These are phyloP conservation scores for Pedinophyceae sp. DNA, from an alignment of 139 green algal species.

Conservation along the genomic window DNA sequence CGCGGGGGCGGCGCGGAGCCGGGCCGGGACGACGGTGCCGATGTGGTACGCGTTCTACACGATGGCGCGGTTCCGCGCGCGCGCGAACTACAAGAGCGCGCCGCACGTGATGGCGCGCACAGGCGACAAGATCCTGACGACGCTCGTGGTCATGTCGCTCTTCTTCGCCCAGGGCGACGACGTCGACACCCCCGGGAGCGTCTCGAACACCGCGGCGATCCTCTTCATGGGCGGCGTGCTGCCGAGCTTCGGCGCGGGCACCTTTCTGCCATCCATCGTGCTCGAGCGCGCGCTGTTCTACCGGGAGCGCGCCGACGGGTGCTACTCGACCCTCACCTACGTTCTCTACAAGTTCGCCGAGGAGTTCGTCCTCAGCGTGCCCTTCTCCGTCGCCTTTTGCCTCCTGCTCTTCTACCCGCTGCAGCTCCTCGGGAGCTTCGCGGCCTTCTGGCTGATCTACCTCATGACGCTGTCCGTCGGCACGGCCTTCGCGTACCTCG, in stretches of 20 bases:
- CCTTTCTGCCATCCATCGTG: conserved; percentile 14
- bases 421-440: not conserved
- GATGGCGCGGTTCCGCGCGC: too few relatives aligned
- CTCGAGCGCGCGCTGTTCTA: conserved; percentile 14
- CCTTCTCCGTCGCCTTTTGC: not conserved
- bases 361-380: not conserved
- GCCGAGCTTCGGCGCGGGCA: conserved; percentile 6
- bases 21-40: too few relatives aligned
- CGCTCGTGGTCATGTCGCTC: conserved; percentile 1
- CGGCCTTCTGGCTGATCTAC: not conserved
- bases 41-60: too few relatives aligned
- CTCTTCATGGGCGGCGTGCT: conserved; percentile 2
- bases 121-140: not conserved
- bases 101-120: too few relatives aligned
- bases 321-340: conserved; percentile 12
- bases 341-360: not conserved
- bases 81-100: too few relatives aligned
- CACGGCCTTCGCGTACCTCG: not conserved
- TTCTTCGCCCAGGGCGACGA: not conserved
- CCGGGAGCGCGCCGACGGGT: conserved; percentile 13
- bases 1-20: too few relatives aligned
- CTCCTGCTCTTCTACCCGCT: not conserved
- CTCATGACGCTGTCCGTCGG: not conserved
- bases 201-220: not conserved
- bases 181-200: not conserved